Base-by-base conservation (phyloP, 108 stramenopile species). In the Cyclotella baltica region DNA sequence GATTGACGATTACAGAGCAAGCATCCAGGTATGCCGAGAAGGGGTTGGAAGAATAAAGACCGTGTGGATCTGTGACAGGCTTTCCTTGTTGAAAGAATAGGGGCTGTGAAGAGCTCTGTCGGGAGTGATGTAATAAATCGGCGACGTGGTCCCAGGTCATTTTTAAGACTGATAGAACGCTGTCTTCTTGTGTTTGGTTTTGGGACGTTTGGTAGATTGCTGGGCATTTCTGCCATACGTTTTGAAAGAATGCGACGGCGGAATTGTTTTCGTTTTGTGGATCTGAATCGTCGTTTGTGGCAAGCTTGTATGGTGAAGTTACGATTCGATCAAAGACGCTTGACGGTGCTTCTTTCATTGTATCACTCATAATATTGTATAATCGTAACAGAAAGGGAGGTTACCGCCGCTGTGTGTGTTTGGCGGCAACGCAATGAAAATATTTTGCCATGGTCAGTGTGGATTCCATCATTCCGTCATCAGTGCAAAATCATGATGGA, bases 1-100 rank as follows among this genome's bases (percentile, higher is more conserved):
- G 95, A 78, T 96, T 96, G 43, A 85, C 58, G 20, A 96, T 88
- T 23, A 96, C 59, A 15, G 90, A 91, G 51, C 90, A 90, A 5
- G 91, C 92, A 62, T 91, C 86, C 64, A 96, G 71, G 66, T 89
- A 96, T 4, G 90, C 87, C 11, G 87, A 79, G 70, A 88, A 88
- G 18, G 89, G 77, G 74, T 73, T 86, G 47, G 76, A 70, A 20
- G 75, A 76, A 53, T 93, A 93, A 31, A 83, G 15, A 62, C 31
- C 4, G 67, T 67, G 43, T 81, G 85, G 67, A 77, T 83, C 31
- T 59, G 75, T 59, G 46, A 70, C 47, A 75, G 79, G 46, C 59
- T 19, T 75, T 74, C 82, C 76, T 65, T 90, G 71, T 71, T 67
- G 87, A 77, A 88, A 90, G 5, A 89, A 46, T 10, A 90, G 51